Percentiles rank a stretch among this genome's conserved stretches.
phyloP scores from a whole-genome alignment of 2,329 filamentous ascomycete genomes.

The Furcasterigmium furcatum region DNA sequence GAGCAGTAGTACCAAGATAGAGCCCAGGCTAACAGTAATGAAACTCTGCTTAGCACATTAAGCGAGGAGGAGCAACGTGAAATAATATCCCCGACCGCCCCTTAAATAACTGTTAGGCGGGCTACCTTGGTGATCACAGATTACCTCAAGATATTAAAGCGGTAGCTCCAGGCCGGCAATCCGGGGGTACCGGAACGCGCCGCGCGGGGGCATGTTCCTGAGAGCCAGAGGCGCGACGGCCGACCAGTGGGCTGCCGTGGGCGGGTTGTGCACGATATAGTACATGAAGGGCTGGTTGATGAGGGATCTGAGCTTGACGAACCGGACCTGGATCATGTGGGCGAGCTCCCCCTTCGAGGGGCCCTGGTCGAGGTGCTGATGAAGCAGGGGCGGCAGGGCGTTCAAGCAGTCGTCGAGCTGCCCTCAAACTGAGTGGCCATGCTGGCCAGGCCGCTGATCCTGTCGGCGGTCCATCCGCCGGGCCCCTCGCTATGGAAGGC shows the following conservation, averaged over 20 bases:
- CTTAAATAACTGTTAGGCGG: too few species aligned
- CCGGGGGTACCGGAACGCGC: too few species aligned
- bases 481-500: conserved; percentile 15
- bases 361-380: neutral
- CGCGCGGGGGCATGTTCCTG: conserved; percentile 14
- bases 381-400: neutral
- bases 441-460: neutral
- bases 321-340: neutral
- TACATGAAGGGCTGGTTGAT: conserved; percentile 15
- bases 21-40: too few species aligned
- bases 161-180: too few species aligned
- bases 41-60: too few species aligned
- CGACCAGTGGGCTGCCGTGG: conserved; percentile 8
- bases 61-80: too few species aligned
- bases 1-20: too few species aligned
- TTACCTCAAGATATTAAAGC: too few species aligned
- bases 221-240: conserved; percentile 15
- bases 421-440: conserved; percentile 13
- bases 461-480: conserved; percentile 13
- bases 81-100: too few species aligned
- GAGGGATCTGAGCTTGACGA: conserved; percentile 11
- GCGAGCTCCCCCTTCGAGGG: neutral
- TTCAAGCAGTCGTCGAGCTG: neutral
- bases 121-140: too few species aligned
- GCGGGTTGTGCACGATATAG: conserved; percentile 12